Evolutionary conservation across 2,329 filamentous ascomycete species (phyloP).

Genomic region (Pochonia chlamydosporia): DNA sequence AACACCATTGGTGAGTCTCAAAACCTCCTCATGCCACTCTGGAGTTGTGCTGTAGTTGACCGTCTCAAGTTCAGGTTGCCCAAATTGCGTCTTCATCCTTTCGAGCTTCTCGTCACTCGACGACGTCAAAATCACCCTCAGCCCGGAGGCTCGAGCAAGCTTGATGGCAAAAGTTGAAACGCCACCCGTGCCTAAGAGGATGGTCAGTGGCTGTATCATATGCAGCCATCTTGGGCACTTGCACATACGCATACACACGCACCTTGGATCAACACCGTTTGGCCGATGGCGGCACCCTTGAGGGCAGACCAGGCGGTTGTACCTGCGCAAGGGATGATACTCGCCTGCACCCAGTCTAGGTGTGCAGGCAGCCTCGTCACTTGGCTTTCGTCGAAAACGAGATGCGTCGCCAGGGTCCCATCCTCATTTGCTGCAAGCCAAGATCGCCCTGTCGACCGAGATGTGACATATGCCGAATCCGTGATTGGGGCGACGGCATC

Average conservation of each 20-base stretch:
- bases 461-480: conserved; percentile 34
- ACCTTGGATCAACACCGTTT: conserved; percentile 39
- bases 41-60: conserved; percentile 25
- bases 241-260: background rate
- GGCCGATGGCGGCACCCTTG: conserved; percentile 30
- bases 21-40: conserved; percentile 26
- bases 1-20: conserved; percentile 22
- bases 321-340: conserved; percentile 36
- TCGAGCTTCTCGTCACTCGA: conserved; percentile 28
- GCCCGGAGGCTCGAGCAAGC: conserved; percentile 23
- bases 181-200: conserved; percentile 27
- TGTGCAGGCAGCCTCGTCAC: conserved; percentile 30
- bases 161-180: conserved; percentile 29
- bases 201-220: background rate
- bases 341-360: conserved; percentile 28
- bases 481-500: conserved; percentile 31
- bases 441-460: conserved; percentile 26
- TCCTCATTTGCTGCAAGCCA: conserved; percentile 40
- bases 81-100: conserved; percentile 19
- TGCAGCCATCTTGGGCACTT: background rate
- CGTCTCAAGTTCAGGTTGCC: conserved; percentile 16
- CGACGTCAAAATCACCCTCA: conserved; percentile 30
- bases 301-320: conserved; percentile 39
- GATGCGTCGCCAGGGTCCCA: conserved; percentile 33
- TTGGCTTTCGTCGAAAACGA: conserved; percentile 32